Evolutionary conservation across 2,329 filamentous ascomycete species (phyloP), one percentile per base, ranked within the genome.

Genomic region (Fusarium nurragi): DNA sequence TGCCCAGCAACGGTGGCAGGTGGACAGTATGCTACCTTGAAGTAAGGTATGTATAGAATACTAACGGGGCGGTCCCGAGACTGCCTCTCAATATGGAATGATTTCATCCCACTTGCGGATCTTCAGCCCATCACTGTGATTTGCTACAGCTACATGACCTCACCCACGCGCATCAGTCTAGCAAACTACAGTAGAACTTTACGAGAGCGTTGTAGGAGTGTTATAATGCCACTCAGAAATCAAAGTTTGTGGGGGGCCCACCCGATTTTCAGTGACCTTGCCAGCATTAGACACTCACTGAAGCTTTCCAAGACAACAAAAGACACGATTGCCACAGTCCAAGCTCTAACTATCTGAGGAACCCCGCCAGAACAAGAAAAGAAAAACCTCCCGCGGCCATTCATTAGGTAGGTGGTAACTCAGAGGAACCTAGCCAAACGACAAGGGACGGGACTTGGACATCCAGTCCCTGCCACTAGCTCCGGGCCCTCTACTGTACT

Each of bases 361-460:
- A 23, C 60, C 39, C 47, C 38, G 41, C 30, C 41, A 28, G 49
- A 48, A 26, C n/a, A n/a, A 52, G 32, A 38, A 16, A 18, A 23
- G 36, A 55, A 45, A 44, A 30, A 36, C 47, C 44, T 65, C 62
- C 62, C 51, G 51, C 43, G 30, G 62, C 57, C 36, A 45, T 59
- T 38, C 22, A 38, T 53, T 36, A 49, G 37, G 21, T 44, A 30
- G 26, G 26, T 43, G 12, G 40, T n/a, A 26, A 54, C 45, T 44
- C 26, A 28, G 45, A 39, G 38, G 37, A 30, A 43, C 43, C 44
- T 47, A 45, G 14, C 41, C 30, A 68, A 73, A 71, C 68, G 72
- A 76, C 76, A 77, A 71, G 74, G 74, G 74, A 62, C 50, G 74
- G 73, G 74, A 48, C 60, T 45, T 56, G 43, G 54, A 53, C 39